phyloP scores from a whole-genome alignment of 2,329 filamentous ascomycete species.

The Aspergillus sp. region DNA sequence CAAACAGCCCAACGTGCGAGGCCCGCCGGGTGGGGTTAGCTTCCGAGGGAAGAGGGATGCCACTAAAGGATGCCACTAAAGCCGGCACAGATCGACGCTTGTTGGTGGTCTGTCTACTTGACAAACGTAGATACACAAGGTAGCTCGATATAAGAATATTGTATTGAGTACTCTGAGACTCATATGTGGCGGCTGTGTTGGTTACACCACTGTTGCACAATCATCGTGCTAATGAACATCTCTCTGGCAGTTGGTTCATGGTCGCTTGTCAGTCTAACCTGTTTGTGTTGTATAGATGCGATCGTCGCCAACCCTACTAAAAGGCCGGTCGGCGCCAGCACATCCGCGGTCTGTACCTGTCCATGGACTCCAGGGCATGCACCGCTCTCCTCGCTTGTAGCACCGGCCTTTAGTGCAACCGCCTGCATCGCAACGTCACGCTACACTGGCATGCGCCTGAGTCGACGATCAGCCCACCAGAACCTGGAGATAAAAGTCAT shows the following conservation, averaged over 20 bases:
- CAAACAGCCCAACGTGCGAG: constrained; percentile 15
- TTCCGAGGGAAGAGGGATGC: constrained; percentile 12
- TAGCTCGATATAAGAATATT: no score
- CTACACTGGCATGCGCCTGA: constrained; percentile 4
- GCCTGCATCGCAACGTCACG: constrained; percentile 7
- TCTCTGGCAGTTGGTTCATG: not conserved
- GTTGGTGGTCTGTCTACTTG: not conserved
- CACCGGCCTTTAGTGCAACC: not conserved
- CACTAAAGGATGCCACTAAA: constrained; percentile 8
- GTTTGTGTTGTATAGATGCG: not conserved
- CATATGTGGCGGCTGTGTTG: not conserved
- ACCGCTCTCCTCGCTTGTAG: not conserved
- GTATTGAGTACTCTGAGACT: not conserved
- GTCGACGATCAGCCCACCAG: constrained; percentile 11
- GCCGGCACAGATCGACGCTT: constrained; percentile 14
- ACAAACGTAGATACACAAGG: not conserved
- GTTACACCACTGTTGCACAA: not conserved
- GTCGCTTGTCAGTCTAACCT: not conserved
- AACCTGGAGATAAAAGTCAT: not conserved
- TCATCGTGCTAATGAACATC: not conserved
- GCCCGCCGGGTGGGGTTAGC: constrained; percentile 11
- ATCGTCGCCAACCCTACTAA: not conserved
- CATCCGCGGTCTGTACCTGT: constrained; percentile 2
- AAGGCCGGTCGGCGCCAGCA: not conserved
- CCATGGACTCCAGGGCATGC: constrained; percentile 1